Evolutionary conservation across 345 rosid species (phyloP), one percentile per base, ranked within the genome.

Genomic region (Hypericum androsaemum): DNA sequence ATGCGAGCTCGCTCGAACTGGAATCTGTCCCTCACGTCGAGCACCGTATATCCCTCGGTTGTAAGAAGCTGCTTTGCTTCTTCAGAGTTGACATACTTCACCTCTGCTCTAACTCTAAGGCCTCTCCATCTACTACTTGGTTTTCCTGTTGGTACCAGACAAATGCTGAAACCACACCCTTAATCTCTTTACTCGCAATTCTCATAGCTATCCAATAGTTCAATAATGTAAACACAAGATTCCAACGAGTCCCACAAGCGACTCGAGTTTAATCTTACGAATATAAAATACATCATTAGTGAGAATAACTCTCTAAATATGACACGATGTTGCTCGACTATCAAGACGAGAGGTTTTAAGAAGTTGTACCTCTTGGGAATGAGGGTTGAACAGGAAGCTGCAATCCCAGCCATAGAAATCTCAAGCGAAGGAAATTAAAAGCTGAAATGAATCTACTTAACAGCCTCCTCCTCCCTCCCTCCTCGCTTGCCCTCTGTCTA

Each of bases 1-100:
- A 87, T 90, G 73, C 74, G 95, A 58, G 98, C 89, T 67, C 96
- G 73, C 42, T 79, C 76, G 36, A 66, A 87, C 7, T 90, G 98
- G 53, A 71, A 61, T 58, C 57, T 82, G 75, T 90, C 98, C 32
- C 96, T 77, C 8, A 90, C 78, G 62, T 90, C 98, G 7, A 90
- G 63, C 22, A 90, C 61, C 0, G 67, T 51, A 42, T 90, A 87
- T 42, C 95, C 95, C 57, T 87, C 87, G 42, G 7, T 62, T 7
- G 67, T 68, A 60, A 79, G 44, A 38, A 90, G 77, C 57, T 77
- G 47, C 64, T 90, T 84, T 0, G 92, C 98, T 68, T 84, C 98
- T 53, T 87, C 98, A 37, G 83, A 80, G 43, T 68, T 80, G 49
- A 90, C 92, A 40, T 69, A 90, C 41, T 67, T 82, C 61, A 87